phyloP scores from a whole-genome alignment of 139 green algal genomes.

The Zygnema circumcarinatum region DNA sequence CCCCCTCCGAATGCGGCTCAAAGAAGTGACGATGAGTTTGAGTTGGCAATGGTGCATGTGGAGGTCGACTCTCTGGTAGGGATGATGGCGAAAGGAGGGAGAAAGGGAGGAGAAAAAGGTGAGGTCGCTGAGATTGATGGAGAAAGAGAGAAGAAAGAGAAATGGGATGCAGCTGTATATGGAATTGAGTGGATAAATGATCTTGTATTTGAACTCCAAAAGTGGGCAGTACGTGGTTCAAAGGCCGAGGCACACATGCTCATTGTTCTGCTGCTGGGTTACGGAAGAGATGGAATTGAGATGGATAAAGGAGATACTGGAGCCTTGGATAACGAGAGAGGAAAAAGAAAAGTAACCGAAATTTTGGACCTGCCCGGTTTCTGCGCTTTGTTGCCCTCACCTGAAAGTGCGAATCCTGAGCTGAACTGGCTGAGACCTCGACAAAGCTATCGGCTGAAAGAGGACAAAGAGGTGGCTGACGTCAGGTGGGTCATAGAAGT shows the following conservation, averaged over 20 bases:
- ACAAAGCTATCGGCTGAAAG: slow-evolving; percentile 42
- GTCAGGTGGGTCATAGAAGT: slow-evolving; percentile 8
- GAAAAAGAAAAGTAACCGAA: no score
- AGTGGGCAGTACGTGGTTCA: background rate
- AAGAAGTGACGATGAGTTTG: slow-evolving; percentile 8
- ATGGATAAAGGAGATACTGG: background rate
- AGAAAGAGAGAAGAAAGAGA: background rate
- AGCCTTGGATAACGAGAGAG: no score
- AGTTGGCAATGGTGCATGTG: slow-evolving; percentile 32
- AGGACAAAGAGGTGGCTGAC: background rate
- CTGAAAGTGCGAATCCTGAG: background rate
- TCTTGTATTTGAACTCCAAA: background rate
- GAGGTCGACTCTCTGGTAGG: background rate
- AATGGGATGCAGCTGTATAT: background rate
- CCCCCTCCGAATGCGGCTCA: slow-evolving; percentile 19
- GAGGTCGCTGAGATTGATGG: background rate
- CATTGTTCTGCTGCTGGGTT: slow-evolving; percentile 8
- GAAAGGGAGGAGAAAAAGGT: background rate
- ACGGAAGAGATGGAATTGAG: background rate
- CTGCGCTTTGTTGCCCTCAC: background rate
- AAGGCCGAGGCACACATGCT: slow-evolving; percentile 22
- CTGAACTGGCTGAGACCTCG: slow-evolving; percentile 5
- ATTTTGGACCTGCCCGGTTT: background rate
- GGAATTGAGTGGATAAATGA: background rate
- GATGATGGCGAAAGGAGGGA: background rate